Base-by-base conservation (phyloP, 305 asterid species). In the Fraxinus nigra region DNA sequence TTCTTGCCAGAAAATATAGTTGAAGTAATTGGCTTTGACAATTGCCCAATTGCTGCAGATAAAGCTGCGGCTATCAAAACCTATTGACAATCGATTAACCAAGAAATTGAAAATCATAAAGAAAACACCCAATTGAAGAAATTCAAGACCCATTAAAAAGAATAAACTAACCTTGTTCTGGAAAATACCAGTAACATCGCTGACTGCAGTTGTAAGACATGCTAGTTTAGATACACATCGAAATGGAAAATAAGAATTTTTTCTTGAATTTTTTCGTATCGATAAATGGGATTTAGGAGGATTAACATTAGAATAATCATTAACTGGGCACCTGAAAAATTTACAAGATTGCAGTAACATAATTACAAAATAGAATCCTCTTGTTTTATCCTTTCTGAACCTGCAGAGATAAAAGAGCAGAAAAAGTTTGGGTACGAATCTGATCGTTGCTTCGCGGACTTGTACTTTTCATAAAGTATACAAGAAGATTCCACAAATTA, bases 31-130 rank as follows among this genome's bases (percentile, higher is more conserved):
- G 99, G 97, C 76, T 95, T 95, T 30, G 87, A 81, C 30, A 92
- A 78, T 83, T 94, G 99, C 79, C 99, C 99, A 81, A 93, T 82
- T 4, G 97, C 95, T 6, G 92, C 95, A 63, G 98, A 93, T 13
- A 89, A 43, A 38, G 86, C 85, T 78, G 97, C 98, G 5, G 97
- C 91, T 75, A 95, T 88, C 82, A 95, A 75, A 89, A 90, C 99
- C 98, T 95, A 81, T 22, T 85, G 16, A 43, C 33, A 7, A 78
- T 59, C 30, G 26, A 11, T 59, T 9, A 1, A 40, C 14, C 14
- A 40, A 40, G 48, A 40, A 40, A 11, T 2, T 9, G 14, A 9
- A 3, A 40, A 9, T 40, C 14, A 40, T 40, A 9, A 40, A 40
- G 3, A 83, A 54, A 32, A 70, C 13, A 61, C 48, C 76, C 65